These are phyloP conservation scores for Onygenales sp. DNA, from an alignment of 2,329 filamentous ascomycete species.

Conservation along the genomic window DNA sequence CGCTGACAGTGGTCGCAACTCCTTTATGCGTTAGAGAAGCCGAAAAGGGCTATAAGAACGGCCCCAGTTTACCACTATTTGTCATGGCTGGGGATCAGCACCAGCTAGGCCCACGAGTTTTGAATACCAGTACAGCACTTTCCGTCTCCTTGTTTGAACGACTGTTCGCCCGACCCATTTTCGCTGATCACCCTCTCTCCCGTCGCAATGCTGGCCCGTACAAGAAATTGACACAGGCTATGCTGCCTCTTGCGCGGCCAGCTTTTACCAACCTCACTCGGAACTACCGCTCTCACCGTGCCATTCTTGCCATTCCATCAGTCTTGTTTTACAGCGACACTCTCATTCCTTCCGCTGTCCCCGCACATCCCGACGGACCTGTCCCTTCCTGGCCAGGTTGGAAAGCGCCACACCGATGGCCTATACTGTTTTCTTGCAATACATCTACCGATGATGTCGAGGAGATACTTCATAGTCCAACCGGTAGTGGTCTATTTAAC, in stretches of 20 bases:
- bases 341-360: constrained; percentile 29
- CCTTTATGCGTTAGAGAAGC: constrained; percentile 16
- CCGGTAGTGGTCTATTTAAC: constrained; percentile 14
- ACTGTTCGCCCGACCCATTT: constrained; percentile 28
- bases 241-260: constrained; percentile 33
- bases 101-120: constrained; percentile 34
- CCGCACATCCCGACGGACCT: constrained; percentile 4
- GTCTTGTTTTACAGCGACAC: constrained; percentile 37
- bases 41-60: background rate
- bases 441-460: constrained; percentile 31
- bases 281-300: constrained; percentile 39
- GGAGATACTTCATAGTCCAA: constrained; percentile 18
- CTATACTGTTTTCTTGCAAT: constrained; percentile 34
- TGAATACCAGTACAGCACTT: constrained; percentile 23
- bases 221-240: constrained; percentile 14
- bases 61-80: constrained; percentile 24
- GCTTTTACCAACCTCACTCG: constrained; percentile 36
- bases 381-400: constrained; percentile 25
- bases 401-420: constrained; percentile 28
- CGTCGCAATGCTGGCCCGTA: constrained; percentile 16
- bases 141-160: constrained; percentile 34
- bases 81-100: constrained; percentile 40
- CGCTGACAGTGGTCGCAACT: constrained; percentile 31
- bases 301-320: constrained; percentile 34
- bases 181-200: constrained; percentile 32